Percentiles rank a stretch among this genome's conserved stretches.
phyloP scores from a whole-genome alignment of 208 protist genomes.

The Leishmania martiniquensis region DNA sequence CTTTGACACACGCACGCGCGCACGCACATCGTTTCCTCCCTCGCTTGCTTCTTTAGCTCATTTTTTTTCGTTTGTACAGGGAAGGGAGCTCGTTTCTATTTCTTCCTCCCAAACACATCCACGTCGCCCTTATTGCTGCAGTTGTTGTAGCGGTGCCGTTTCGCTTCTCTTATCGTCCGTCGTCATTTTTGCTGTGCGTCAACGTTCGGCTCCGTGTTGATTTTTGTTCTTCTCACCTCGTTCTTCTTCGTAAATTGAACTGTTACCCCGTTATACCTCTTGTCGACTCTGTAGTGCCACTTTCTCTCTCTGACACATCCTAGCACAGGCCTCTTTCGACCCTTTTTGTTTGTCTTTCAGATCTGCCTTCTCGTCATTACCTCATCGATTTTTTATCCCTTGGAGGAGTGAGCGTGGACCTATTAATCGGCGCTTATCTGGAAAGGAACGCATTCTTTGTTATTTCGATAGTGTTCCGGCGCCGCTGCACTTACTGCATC shows the following conservation, averaged over 20 bases:
- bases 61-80: no score
- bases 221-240: neutral
- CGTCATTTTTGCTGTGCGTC: constrained; percentile 11
- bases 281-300: neutral
- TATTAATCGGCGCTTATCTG: no score
- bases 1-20: no score
- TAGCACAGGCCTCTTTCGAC: neutral
- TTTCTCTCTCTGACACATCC: neutral
- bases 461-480: neutral
- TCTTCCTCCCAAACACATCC: no score
- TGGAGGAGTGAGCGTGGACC: no score
- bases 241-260: no score
- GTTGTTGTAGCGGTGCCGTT: no score
- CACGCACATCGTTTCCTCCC: neutral
- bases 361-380: neutral
- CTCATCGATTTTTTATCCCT: no score
- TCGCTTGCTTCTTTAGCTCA: neutral
- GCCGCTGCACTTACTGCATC: neutral
- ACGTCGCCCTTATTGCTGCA: no score
- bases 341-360: neutral
- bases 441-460: no score
- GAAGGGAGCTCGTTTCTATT: neutral
- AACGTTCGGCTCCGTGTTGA: neutral
- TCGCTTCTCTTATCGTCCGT: constrained; percentile 4
- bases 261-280: neutral